Base-by-base conservation (phyloP, 805 yeast species). In the Jamesozyma rosinii region DNA sequence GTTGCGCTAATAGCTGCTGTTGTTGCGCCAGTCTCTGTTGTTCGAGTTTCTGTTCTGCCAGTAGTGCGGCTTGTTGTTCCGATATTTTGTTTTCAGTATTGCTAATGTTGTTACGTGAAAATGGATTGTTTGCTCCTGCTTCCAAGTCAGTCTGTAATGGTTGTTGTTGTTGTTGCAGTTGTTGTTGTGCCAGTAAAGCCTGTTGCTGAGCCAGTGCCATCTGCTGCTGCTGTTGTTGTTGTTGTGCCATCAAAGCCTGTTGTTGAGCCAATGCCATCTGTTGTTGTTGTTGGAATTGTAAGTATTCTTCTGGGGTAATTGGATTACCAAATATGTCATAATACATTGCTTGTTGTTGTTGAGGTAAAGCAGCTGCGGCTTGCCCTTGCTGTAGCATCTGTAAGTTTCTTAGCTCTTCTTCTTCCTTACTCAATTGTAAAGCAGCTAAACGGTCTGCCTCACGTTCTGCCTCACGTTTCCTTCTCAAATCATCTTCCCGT, bases 41-140 rank as follows among this genome's bases (percentile, higher is more conserved):
- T 11, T 18, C 24, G 3, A 33, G 18, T 40, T 36, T 37, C 35
- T 4, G 49, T 38, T 18, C 39, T 45, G 14, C 40, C 36, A 11
- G 19, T 20, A 9, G 29, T n/a, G 40, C 35, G 2, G 3, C 21
- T 27, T 21, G 35, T 27, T 41, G 41, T 24, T 44, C 38, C 18
- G 33, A 10, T 24, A 17, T 19, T 39, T 43, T 37, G 43, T 47
- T 38, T 33, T 30, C 32, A 42, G 47, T 20, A 15, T 44, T 24
- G 14, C 18, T 37, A 15, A 32, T 19, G 18, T 36, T 46, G 20
- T 24, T 42, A 30, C 31, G 37, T 38, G 90, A 85, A 61, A 84
- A 84, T 41, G 95, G 95, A 61, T 83, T 84, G 62, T 83, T 83
- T 18, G 84, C 70, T 3, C 88, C 88, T 0, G 89, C 80, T 49